Conservation (phyloP, 805 yeast species). For the Ogataea philodendri region DNA sequence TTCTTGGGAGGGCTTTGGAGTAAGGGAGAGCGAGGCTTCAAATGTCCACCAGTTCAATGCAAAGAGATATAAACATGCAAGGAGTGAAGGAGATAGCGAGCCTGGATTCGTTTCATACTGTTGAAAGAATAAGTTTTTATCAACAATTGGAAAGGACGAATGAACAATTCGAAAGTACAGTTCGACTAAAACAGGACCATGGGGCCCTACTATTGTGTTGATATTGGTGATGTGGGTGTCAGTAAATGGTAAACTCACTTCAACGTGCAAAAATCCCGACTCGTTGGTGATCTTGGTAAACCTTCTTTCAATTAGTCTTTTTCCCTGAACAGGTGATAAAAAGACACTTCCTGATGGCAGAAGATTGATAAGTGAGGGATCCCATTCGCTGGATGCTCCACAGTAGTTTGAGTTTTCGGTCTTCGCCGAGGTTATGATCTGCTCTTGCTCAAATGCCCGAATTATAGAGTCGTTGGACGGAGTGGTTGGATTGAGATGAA, state of each 20-base stretch:
- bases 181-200: conserved; percentile 62
- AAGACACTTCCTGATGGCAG: not conserved
- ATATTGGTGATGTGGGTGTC: conserved; percentile 49
- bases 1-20: conserved; percentile 15
- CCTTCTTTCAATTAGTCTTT: conserved; percentile 3
- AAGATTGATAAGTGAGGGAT: conserved; percentile 3
- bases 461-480: too few species aligned
- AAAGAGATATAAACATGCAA: conserved; percentile 77
- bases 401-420: too few species aligned
- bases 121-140: conserved; percentile 75
- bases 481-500: not conserved
- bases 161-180: conserved; percentile 74
- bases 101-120: conserved; percentile 74
- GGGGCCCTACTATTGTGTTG: conserved; percentile 71
- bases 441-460: too few species aligned
- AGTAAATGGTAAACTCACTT: too few species aligned
- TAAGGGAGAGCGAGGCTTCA: conserved; percentile 14
- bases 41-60: conserved; percentile 77
- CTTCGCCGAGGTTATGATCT: too few species aligned
- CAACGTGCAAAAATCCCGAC: conserved; percentile 11
- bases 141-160: conserved; percentile 79
- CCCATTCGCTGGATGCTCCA: conserved; percentile 20
- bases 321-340: conserved; percentile 7
- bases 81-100: conserved; percentile 74
- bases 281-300: conserved; percentile 7